These are phyloP conservation scores for Pyropia yezoensis DNA, from an alignment of 23 red algal species.

Conservation along the genomic window DNA sequence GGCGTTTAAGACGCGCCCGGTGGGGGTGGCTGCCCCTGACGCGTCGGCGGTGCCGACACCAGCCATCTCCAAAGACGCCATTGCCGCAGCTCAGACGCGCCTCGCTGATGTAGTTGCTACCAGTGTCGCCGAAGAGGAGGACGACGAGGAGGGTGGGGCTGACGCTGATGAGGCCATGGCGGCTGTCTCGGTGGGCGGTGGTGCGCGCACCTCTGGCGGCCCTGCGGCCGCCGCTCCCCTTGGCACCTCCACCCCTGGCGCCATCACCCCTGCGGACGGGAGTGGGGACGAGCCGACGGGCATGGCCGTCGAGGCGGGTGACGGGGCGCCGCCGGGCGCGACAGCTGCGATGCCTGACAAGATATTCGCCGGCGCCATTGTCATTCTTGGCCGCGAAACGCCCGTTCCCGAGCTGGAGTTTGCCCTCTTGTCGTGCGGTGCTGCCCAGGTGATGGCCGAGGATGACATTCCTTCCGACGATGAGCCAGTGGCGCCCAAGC, in stretches of 20 bases:
- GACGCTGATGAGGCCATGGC: not conserved
- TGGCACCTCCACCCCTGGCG: no score
- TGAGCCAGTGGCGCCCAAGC: conserved; percentile 3
- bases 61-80: conserved; percentile 11
- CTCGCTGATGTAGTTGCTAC: conserved; percentile 13
- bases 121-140: conserved; percentile 19
- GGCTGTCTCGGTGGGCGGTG: no score
- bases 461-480: conserved; percentile 20
- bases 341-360: no score
- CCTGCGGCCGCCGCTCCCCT: no score
- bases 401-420: conserved; percentile 76
- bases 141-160: conserved; percentile 22
- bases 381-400: conserved; percentile 84
- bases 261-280: no score
- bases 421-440: conserved; percentile 61
- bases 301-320: not conserved
- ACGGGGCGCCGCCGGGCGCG: not conserved
- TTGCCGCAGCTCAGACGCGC: conserved; percentile 21
- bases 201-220: no score
- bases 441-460: conserved; percentile 35
- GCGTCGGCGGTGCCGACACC: not conserved
- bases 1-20: no score
- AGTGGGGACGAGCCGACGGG: not conserved
- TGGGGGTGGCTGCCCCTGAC: no score
- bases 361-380: conserved; percentile 31